phyloP scores from a whole-genome alignment of 139 green algal genomes.

The Chlorella sp. region DNA sequence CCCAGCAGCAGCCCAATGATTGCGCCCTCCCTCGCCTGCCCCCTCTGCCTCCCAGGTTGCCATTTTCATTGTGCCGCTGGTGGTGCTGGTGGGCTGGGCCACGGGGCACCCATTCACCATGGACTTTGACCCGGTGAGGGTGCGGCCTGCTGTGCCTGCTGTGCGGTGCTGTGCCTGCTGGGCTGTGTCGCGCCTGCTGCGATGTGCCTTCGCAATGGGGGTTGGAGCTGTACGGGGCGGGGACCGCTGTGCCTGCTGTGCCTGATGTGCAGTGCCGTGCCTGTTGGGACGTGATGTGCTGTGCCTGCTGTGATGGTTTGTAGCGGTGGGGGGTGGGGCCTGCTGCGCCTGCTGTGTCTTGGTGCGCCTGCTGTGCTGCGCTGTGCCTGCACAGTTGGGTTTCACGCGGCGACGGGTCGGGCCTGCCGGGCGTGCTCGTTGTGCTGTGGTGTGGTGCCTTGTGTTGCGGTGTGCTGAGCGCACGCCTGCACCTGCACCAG shows the following conservation, averaged over 20 bases:
- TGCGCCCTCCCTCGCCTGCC: neutral
- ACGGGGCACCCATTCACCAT: conserved; percentile 76
- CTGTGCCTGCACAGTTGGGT: too few species aligned
- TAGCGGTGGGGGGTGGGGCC: conserved; percentile 15
- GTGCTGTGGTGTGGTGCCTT: neutral
- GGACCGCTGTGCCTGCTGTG: neutral
- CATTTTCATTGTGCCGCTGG: conserved; percentile 87
- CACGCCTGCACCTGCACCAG: too few species aligned
- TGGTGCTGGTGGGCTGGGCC: conserved; percentile 80
- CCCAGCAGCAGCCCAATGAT: too few species aligned
- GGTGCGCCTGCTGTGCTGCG: neutral
- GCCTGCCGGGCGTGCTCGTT: neutral
- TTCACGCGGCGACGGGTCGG: too few species aligned
- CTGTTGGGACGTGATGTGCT: neutral
- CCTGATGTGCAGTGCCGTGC: conserved; percentile 34
- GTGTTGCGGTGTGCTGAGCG: neutral
- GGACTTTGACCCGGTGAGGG: conserved; percentile 69
- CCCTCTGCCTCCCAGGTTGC: conserved; percentile 74
- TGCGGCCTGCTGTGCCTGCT: conserved; percentile 29
- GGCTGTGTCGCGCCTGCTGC: too few species aligned
- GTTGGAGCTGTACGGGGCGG: too few species aligned
- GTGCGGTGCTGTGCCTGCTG: conserved; percentile 18
- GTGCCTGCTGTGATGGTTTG: too few species aligned
- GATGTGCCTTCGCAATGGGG: too few species aligned
- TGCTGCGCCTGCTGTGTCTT: conserved; percentile 31